Conservation (phyloP, 163 green algal species). For the Scenedesmus sp. region DNA sequence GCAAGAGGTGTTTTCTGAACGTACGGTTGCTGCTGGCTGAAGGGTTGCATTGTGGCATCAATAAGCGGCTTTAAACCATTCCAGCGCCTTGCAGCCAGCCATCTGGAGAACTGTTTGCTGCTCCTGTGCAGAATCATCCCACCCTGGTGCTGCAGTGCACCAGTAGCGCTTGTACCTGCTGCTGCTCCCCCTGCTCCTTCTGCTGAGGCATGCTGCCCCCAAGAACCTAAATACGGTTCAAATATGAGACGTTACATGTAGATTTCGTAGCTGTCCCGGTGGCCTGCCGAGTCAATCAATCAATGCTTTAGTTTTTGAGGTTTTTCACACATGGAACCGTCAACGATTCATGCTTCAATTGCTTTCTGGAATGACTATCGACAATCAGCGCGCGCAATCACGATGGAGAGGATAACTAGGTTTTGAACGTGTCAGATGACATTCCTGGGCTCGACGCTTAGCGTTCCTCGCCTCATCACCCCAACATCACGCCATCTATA, state of each 20-base stretch:
- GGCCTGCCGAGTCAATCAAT: not conserved
- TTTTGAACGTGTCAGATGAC: not conserved
- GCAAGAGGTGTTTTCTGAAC: not conserved
- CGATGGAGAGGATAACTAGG: not conserved
- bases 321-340: too few species aligned
- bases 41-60: not conserved
- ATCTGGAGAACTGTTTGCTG: not conserved
- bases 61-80: not conserved
- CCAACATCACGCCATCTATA: too few species aligned
- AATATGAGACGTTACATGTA: not conserved
- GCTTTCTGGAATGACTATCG: too few species aligned
- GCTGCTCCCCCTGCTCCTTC: constrained; percentile 23
- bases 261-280: not conserved
- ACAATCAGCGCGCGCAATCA: not conserved
- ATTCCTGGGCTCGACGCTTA: not conserved
- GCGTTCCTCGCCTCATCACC: too few species aligned
- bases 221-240: not conserved
- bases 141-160: not conserved
- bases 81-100: not conserved
- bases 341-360: not conserved
- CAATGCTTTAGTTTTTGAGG: too few species aligned
- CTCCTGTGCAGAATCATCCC: not conserved
- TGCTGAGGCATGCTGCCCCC: not conserved
- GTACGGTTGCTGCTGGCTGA: not conserved
- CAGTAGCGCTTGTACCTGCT: constrained; percentile 2